Evolutionary conservation across 805 yeast species (phyloP), one percentile per base, ranked within the genome.

Genomic region (Yarrowia deformans): DNA sequence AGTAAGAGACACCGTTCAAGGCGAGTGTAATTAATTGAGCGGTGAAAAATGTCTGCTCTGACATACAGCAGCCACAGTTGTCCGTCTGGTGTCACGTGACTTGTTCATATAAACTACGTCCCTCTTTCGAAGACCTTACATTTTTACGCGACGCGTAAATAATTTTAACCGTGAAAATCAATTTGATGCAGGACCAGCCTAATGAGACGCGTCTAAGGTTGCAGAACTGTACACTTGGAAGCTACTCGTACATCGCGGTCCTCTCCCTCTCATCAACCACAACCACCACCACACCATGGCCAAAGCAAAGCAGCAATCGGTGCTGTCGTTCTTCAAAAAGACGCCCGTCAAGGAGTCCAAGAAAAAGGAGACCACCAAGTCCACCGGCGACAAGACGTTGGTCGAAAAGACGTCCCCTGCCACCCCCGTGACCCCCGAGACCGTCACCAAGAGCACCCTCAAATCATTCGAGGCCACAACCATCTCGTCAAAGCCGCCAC

Each of bases 271-370:
- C 40, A 45, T 40, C 34, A 35, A 42, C 39, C 49, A 45, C 52
- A 18, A 14, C 12, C 34, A 48, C 52, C 7, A 48, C 34, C 16
- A 8, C 46, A 48, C 35, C n/a, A 63, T 63, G 68, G 68, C 68
- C 8, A 63, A 63, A 48, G 29, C 56, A 23, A 63, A 63, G 39
- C 68, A 63, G 56, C 68, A 63, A 23, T 63, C 68, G 45, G 56
- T 63, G 46, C 48, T 63, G 48, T 48, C 55, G 14, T 63, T 48
- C n/a, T 63, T 63, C 56, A 63, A 63, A 10, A 63, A 63, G 68
- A 48, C 68, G 56, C 56, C 68, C 14, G 68, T 63, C 9, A 63
- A 63, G 45, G 55, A 61, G 55, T 6, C 67, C 43, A 46, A 45
- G 34, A 23, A 52, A 18, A 48, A 63, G 37, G 56, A 48, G 23